Conservation (phyloP, 106 monocot genomes). For the Dendrobium officinale region DNA sequence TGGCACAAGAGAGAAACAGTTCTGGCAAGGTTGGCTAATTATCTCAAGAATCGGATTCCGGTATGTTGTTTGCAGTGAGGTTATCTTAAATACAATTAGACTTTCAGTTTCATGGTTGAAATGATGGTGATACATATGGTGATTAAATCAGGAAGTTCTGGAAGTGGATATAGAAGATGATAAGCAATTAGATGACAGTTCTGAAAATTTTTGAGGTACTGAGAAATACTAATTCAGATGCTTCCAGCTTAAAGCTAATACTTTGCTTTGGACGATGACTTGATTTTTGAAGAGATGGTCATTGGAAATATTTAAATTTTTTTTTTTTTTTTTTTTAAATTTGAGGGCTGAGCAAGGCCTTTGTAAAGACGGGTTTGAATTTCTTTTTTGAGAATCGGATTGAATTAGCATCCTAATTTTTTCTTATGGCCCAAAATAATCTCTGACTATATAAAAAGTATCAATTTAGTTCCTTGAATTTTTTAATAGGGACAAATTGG, state of each 20-base stretch:
- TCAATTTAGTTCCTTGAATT: too few relatives aligned
- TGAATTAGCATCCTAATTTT: too few relatives aligned
- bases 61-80: conserved; percentile 23
- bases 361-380: neutral
- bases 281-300: neutral
- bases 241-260: neutral
- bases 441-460: too few relatives aligned
- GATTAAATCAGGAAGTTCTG: conserved; percentile 64
- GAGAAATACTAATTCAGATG: neutral
- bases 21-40: conserved; percentile 57
- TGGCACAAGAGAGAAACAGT: conserved; percentile 72
- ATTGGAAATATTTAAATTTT: neutral
- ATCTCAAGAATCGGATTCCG: conserved; percentile 80
- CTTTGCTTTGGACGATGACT: neutral
- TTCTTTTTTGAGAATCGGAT: too few relatives aligned
- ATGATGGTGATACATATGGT: neutral
- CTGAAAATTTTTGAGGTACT: conserved; percentile 68
- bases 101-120: neutral
- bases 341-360: neutral
- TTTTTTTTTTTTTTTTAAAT: too few relatives aligned
- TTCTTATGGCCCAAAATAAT: too few relatives aligned
- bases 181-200: conserved; percentile 89
- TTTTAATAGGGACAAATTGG: too few relatives aligned
- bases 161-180: conserved; percentile 97
- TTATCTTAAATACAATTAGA: neutral